A percentile compares a stretch with the other conserved stretches of the same genome.
Conservation (phyloP, 1,139 yeast species). For the Debaryomyces coudertii region DNA sequence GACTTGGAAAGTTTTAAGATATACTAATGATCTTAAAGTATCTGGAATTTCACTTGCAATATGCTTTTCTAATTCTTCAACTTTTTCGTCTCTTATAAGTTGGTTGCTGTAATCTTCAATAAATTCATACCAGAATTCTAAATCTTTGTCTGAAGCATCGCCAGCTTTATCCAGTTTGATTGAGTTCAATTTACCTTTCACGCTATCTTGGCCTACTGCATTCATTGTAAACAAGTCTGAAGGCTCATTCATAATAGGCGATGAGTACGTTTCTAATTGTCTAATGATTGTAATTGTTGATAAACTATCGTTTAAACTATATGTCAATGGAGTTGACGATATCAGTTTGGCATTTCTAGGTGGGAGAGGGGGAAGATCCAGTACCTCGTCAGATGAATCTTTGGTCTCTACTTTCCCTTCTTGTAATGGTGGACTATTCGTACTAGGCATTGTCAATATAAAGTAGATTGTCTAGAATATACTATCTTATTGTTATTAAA, state of each 20-base stretch:
- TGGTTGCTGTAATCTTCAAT: constrained; percentile 27
- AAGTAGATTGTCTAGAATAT: neutral
- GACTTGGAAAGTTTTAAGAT: constrained; percentile 38
- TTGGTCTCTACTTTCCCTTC: neutral
- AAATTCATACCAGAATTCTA: constrained; percentile 29
- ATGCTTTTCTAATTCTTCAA: constrained; percentile 29
- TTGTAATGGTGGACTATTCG: constrained; percentile 9
- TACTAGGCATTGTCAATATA: neutral
- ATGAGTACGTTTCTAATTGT: constrained; percentile 35
- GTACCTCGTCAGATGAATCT: neutral
- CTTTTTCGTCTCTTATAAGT: constrained; percentile 22
- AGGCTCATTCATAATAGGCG: constrained; percentile 41
- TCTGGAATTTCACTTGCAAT: constrained; percentile 39
- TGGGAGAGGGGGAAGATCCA: constrained; percentile 10
- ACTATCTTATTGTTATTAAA: neutral
- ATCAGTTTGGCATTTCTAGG: constrained; percentile 2
- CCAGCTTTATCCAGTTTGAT: constrained; percentile 8
- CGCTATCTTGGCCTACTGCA: constrained; percentile 12
- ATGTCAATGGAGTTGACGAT: neutral
- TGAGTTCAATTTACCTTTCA: constrained; percentile 12
- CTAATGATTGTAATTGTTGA: constrained; percentile 36
- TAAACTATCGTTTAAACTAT: constrained; percentile 22
- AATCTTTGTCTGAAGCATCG: constrained; percentile 13
- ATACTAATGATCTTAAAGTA: constrained; percentile 32
- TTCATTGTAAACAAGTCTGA: constrained; percentile 32